Base-by-base conservation (phyloP, 805 yeast species). In the Candida tallmaniae region DNA sequence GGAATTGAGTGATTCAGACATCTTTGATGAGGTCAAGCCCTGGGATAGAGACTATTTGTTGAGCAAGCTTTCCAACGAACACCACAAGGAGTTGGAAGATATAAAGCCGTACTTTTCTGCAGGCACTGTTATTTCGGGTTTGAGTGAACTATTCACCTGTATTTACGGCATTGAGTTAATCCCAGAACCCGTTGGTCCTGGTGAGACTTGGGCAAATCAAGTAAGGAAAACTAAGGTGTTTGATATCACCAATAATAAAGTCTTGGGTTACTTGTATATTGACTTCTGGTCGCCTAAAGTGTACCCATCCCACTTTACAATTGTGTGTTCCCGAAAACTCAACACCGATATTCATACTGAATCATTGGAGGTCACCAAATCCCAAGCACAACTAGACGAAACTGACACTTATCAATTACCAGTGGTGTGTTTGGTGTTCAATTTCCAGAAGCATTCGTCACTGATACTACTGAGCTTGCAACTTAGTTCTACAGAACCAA, bases 281-380 rank as follows among this genome's bases (percentile, higher is more conserved):
- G 98, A 93, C 55, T 67, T 93, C 34, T 85, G 90, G 66, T 81
- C 83, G 43, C 70, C 95, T 35, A 70, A 68, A 6, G 79, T 86
- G 1, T 78, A 82, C 39, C 97, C 98, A 1, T 95, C 97, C 0
- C 98, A 93, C 60, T 93, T 86, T 60, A 93, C 97, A 0, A 85
- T 93, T 6, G 87, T 93, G 42, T 93, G 97, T 50, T 85, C 96
- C n/a, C 73, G 97, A 45, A 76, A 78, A 49, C 73, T 87, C 11
- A 78, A 79, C 47, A 68, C 71, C 0, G 72, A 70, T 34, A 47
- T 54, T 60, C 35, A 56, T 26, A 64, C 43, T 28, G 70, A 63
- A 38, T 27, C 48, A 5, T 32, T 40, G 12, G 48, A 45, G 2
- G 43, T 45, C 2, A 46, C 62, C 45, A 38, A 38, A 18, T 34